Conservation (phyloP, 1,284 basidiomycete species). For the Erythrobasidium hasegawianum region DNA sequence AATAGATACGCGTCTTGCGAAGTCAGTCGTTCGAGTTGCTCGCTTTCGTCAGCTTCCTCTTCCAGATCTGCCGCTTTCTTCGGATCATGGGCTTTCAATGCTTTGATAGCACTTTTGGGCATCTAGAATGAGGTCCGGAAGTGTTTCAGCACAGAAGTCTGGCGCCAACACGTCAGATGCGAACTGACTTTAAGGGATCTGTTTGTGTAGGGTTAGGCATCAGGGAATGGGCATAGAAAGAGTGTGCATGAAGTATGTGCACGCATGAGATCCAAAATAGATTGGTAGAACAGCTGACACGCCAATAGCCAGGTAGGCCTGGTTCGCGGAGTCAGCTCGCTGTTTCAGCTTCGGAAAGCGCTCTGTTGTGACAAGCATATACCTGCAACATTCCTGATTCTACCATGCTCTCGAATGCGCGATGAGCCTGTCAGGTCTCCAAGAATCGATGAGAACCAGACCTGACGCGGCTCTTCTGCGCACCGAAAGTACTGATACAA, state of each 20-base stretch:
- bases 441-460: not conserved
- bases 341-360: not conserved
- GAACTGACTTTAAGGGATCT: slow-evolving; percentile 6
- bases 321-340: not conserved
- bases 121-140: slow-evolving; percentile 19
- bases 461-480: not conserved
- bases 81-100: slow-evolving; percentile 18
- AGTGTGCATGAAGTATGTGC: not conserved
- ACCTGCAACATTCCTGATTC: slow-evolving; percentile 28
- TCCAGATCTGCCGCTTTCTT: slow-evolving; percentile 23
- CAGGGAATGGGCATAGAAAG: not conserved
- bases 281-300: slow-evolving; percentile 43
- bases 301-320: slow-evolving; percentile 38
- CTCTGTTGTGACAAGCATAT: not conserved
- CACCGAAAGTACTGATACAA: not conserved
- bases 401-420: slow-evolving; percentile 14
- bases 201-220: not conserved
- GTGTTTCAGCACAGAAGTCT: not conserved
- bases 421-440: not conserved
- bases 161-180: not conserved
- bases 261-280: slow-evolving; percentile 39
- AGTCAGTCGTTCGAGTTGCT: slow-evolving; percentile 32
- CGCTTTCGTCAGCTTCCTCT: slow-evolving; percentile 39
- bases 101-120: slow-evolving; percentile 35
- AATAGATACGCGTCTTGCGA: slow-evolving; percentile 52